Evolutionary conservation across 2,329 filamentous ascomycete species (phyloP).

Genomic region (Gaeumannomyces sp.): DNA sequence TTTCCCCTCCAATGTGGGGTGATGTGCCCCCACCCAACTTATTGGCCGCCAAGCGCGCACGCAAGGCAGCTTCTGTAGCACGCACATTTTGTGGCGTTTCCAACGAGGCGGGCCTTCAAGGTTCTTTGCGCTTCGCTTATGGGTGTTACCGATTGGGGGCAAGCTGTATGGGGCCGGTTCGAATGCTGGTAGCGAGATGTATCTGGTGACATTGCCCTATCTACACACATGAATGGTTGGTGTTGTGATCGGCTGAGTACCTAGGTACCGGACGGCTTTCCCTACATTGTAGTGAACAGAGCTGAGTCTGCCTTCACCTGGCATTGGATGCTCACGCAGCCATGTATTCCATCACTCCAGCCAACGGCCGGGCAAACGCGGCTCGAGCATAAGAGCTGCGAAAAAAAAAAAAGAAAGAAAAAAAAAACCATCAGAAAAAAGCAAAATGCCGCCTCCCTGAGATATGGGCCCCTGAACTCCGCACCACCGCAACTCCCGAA

Average conservation of each 20-base stretch:
- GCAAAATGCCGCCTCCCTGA: background rate
- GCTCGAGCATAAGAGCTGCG: background rate
- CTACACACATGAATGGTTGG: too few relatives aligned
- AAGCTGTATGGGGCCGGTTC: too few relatives aligned
- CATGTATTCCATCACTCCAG: background rate
- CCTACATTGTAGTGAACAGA: too few relatives aligned
- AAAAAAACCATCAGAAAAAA: background rate
- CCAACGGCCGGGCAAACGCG: background rate
- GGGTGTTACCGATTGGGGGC: background rate
- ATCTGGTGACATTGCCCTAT: too few relatives aligned
- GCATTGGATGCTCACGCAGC: too few relatives aligned
- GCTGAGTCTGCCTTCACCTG: too few relatives aligned
- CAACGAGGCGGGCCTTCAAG: background rate
- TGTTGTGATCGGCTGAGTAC: too few relatives aligned
- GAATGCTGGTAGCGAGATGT: too few relatives aligned
- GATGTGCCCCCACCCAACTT: background rate
- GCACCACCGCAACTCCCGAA: background rate
- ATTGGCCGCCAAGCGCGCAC: background rate
- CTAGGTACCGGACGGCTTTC: too few relatives aligned
- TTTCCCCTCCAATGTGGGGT: background rate
- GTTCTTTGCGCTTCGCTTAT: background rate
- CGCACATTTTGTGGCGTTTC: background rate
- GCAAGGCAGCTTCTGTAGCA: background rate
- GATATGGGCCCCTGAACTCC: background rate
- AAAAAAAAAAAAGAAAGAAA: background rate